A percentile compares a stretch with the other conserved stretches of the same genome.
These are phyloP conservation scores for Akanthomyces lecanii DNA, from an alignment of 2,329 filamentous ascomycete genomes.

Conservation along the genomic window DNA sequence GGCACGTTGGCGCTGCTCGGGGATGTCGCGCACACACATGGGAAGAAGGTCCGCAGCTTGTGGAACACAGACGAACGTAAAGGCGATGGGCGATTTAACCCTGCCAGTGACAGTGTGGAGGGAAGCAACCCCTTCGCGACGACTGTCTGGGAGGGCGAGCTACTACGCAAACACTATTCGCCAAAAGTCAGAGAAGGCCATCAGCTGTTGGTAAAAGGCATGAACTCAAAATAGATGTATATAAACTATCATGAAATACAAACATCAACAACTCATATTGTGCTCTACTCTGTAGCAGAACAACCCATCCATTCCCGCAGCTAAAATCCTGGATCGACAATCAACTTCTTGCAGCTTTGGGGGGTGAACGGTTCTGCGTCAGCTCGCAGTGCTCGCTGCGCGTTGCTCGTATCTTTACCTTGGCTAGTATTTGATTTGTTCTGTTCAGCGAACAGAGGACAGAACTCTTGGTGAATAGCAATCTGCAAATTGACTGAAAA, in stretches of 20 bases:
- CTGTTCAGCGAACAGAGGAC: neutral
- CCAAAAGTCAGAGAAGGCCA: constrained; percentile 78
- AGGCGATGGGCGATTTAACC: constrained; percentile 82
- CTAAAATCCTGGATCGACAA: neutral
- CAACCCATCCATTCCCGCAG: neutral
- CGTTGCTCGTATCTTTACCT: neutral
- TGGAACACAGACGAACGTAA: constrained; percentile 94
- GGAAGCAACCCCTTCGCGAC: constrained; percentile 85
- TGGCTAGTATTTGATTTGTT: neutral
- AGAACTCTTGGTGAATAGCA: constrained; percentile 2
- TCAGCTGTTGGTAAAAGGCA: constrained; percentile 63
- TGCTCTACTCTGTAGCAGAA: neutral
- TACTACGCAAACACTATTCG: constrained; percentile 80
- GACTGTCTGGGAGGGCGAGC: constrained; percentile 90
- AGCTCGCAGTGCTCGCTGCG: neutral
- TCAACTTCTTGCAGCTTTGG: neutral
- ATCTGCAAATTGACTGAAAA: neutral
- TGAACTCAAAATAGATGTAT: constrained; percentile 34
- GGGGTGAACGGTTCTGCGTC: constrained; percentile 4
- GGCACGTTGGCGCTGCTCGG: constrained; percentile 74
- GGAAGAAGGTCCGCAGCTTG: constrained; percentile 74
- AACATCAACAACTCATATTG: neutral
- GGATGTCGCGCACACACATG: constrained; percentile 76
- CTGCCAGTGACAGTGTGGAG: constrained; percentile 69
- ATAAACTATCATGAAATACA: constrained; percentile 10